A percentile compares a stretch with the other conserved stretches of the same genome.
Conservation (phyloP, 2,329 filamentous ascomycete genomes). For the Aspergillus bombycis region DNA sequence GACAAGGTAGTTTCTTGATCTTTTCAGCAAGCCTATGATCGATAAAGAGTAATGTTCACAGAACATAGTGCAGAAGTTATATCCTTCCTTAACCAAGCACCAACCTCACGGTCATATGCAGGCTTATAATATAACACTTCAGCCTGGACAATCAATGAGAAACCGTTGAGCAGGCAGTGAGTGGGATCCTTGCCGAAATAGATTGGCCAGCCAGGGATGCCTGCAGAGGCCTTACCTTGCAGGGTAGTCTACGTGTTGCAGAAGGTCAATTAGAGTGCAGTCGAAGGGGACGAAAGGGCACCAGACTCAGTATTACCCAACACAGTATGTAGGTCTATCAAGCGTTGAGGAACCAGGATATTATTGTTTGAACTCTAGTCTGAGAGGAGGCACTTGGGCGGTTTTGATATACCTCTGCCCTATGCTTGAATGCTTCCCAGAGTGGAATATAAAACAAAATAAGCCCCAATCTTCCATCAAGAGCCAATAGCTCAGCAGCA, state of each 20-base stretch:
- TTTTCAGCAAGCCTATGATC: too few relatives aligned
- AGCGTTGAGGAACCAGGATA: background rate
- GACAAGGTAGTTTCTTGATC: too few relatives aligned
- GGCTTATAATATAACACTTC: background rate
- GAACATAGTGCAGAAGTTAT: too few relatives aligned
- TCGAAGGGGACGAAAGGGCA: too few relatives aligned
- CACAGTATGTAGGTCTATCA: background rate
- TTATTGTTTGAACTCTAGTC: background rate
- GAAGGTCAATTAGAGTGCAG: background rate
- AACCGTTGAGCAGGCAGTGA: background rate
- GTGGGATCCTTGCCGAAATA: background rate
- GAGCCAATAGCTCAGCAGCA: slow-evolving; percentile 27
- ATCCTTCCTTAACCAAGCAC: too few relatives aligned
- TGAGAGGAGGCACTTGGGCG: background rate
- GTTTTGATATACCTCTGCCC: too few relatives aligned
- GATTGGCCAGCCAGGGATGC: background rate
- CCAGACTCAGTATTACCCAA: too few relatives aligned
- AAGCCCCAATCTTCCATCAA: rapidly evolving
- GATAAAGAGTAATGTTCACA: too few relatives aligned
- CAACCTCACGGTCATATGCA: too few relatives aligned
- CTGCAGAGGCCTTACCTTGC: background rate
- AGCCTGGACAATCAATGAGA: background rate
- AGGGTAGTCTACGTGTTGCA: background rate
- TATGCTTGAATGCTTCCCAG: rapidly evolving
- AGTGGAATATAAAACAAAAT: background rate